Conservation (phyloP, 805 yeast species). For the Kodamaea lidongshanica region DNA sequence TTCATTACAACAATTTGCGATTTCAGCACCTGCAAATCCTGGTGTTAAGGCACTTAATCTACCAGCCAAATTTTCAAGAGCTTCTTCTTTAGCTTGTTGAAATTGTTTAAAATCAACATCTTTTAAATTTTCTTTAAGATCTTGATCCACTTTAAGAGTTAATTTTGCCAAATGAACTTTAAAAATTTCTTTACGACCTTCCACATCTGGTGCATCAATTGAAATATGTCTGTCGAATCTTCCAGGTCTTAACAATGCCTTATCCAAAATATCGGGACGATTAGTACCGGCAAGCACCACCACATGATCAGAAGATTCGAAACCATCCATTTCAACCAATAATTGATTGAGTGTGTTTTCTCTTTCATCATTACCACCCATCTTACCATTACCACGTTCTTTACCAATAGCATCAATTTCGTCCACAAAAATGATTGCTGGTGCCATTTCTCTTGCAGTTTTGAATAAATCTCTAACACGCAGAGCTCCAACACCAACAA, state of each 20-base stretch:
- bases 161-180: conserved; percentile 69
- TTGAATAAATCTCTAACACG: conserved; percentile 89
- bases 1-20: conserved; percentile 90
- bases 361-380: conserved; percentile 87
- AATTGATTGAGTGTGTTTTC: conserved; percentile 90
- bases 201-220: conserved; percentile 81
- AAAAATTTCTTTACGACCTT: conserved; percentile 83
- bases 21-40: conserved; percentile 94
- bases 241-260: conserved; percentile 89
- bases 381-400: conserved; percentile 63
- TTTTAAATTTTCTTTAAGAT: conserved; percentile 28
- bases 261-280: conserved; percentile 84
- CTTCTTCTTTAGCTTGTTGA: conserved; percentile 35
- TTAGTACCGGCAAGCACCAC: conserved; percentile 95
- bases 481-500: conserved; percentile 93
- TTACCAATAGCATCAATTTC: conserved; percentile 96
- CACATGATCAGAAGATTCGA: conserved; percentile 79
- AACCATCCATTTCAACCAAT: conserved; percentile 94
- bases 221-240: conserved; percentile 87
- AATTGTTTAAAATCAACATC: conserved; percentile 36
- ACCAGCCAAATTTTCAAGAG: conserved; percentile 62
- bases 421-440: conserved; percentile 85
- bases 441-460: conserved; percentile 85
- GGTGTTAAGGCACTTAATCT: conserved; percentile 89
- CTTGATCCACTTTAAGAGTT: conserved; percentile 38